These are phyloP conservation scores for Xylaria grammica DNA, from an alignment of 495 filamentous ascomycete genomes.

Conservation along the genomic window DNA sequence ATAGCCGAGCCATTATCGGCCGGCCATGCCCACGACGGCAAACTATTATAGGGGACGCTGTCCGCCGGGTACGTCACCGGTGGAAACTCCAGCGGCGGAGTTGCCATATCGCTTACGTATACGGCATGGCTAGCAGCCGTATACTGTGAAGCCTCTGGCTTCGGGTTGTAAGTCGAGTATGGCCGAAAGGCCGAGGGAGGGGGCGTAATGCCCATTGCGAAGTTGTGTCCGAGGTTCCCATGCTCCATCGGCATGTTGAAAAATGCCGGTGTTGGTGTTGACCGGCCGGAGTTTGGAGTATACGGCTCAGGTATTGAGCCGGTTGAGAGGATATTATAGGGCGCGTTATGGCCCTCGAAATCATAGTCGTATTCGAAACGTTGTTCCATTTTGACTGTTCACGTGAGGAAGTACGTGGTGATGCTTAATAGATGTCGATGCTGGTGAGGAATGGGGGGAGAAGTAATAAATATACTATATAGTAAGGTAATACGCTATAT, in stretches of 20 bases:
- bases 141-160: no score
- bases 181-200: no score
- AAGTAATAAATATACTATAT: conserved; percentile 35
- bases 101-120: conserved; percentile 24
- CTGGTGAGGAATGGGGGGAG: conserved; percentile 28
- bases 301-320: conserved; percentile 42
- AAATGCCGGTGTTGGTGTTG: conserved; percentile 30
- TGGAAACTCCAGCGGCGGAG: conserved; percentile 25
- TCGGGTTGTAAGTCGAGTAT: no score
- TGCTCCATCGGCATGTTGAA: conserved; percentile 29
- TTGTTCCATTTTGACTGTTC: no score
- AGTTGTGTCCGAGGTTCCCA: no score
- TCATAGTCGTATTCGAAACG: no score
- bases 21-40: conserved; percentile 30
- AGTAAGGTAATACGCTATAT: conserved; percentile 27
- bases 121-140: conserved; percentile 25
- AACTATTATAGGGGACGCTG: conserved; percentile 17
- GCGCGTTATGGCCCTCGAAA: conserved; percentile 30
- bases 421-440: not conserved
- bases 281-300: conserved; percentile 46
- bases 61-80: conserved; percentile 22
- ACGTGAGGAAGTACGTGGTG: no score
- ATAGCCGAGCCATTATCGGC: conserved; percentile 31
- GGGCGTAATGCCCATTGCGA: no score
- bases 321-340: conserved; percentile 35